Evolutionary conservation across 805 yeast species (phyloP).

Genomic region (Ogataea pignaliae): DNA sequence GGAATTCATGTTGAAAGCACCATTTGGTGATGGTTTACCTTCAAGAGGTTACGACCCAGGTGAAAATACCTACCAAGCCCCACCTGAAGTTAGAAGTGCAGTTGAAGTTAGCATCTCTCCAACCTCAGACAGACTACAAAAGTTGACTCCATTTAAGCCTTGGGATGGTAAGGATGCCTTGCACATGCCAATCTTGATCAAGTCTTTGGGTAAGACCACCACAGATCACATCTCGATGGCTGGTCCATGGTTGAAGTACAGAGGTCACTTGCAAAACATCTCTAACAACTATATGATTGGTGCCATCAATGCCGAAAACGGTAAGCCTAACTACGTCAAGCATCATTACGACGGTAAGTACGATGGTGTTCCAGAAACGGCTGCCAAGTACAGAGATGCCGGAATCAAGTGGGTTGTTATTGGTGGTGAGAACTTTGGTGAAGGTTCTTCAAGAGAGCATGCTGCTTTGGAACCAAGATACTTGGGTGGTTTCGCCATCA

Average conservation of each 20-base stretch:
- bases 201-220: constrained; percentile 96
- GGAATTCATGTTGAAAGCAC: constrained; percentile 73
- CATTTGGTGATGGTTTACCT: constrained; percentile 84
- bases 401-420: constrained; percentile 95
- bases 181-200: constrained; percentile 88
- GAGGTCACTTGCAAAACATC: constrained; percentile 98
- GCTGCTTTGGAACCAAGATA: constrained; percentile 99
- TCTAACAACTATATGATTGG: constrained; percentile 99
- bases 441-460: constrained; percentile 99
- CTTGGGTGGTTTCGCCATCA: constrained; percentile 97
- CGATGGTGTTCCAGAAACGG: constrained; percentile 96
- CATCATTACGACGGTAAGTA: constrained; percentile 89
- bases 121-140: constrained; percentile 93
- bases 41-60: constrained; percentile 53
- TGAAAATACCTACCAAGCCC: constrained; percentile 94
- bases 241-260: constrained; percentile 99
- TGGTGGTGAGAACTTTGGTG: constrained; percentile 99
- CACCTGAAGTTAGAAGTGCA: constrained; percentile 78
- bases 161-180: constrained; percentile 96
- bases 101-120: constrained; percentile 79
- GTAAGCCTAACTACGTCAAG: constrained; percentile 86
- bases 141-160: constrained; percentile 86
- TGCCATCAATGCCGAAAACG: constrained; percentile 95
- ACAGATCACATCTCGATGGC: constrained; percentile 99
- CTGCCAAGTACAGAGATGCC: constrained; percentile 87